Base-by-base conservation (phyloP, 352 stramenopile species). In the Phytophthora parvispora region DNA sequence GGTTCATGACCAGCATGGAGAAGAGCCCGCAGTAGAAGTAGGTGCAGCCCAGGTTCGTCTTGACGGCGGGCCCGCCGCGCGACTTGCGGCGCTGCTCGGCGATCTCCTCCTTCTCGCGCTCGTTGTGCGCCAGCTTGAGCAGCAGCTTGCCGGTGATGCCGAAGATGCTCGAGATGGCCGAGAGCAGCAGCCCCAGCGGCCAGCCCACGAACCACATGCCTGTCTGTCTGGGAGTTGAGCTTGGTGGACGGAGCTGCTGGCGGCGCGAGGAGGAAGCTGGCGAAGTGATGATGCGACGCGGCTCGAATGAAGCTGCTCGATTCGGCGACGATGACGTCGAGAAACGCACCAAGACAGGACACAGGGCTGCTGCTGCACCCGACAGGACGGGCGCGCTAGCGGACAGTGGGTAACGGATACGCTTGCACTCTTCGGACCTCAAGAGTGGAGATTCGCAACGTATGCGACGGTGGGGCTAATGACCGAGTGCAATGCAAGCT, bases 61-160 rank as follows among this genome's bases (percentile, higher is more conserved):
- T 61, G 20, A 63, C 66, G 27, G 6, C n/a, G 31, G 6, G 31
- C 31, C 31, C 6, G 54, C 31, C 2, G 53, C 51, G 43, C n/a
- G 72, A 60, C 64, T 78, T 76, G 31, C 55, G 48, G 16, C 53
- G 69, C 54, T 81, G 61, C 40, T 48, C n/a, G 2, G 73, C 83
- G n/a, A 78, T 63, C 65, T 93, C 84, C 10, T 89, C 77, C 55
- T 72, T 79, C 43, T 90, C 85, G 47, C 81, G 83, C 48, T 91
- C 66, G 64, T 92, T 91, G 67, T 93, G 86, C 56, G 84, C 84
- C 51, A 95, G 72, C 67, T 95, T 95, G 60, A 95, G 77, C 52
- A 95, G 78, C 25, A 95, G 72, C 50, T 95, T 95, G 28, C 87
- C 87, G 8, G 91, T 69, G 66, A 94, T 93, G 34, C 87, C 87